These are phyloP conservation scores for Schizothecium vesticola DNA, from an alignment of 495 filamentous ascomycete species.

Conservation along the genomic window DNA sequence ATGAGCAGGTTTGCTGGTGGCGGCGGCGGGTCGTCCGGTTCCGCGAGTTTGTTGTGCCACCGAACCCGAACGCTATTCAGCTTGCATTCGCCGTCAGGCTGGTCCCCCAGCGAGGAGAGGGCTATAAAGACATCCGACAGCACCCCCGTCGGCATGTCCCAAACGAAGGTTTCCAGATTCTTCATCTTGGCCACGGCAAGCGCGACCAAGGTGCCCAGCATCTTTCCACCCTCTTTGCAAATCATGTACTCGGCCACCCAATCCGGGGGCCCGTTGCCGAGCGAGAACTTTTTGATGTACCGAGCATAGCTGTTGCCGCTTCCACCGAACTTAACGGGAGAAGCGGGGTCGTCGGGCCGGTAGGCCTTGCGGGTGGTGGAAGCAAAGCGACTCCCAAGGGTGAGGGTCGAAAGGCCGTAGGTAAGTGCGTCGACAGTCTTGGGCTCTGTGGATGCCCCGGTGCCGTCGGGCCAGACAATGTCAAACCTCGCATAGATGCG, in stretches of 20 bases:
- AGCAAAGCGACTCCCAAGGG: constrained; percentile 71
- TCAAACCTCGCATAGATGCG: constrained; percentile 91
- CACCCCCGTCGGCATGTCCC: constrained; percentile 96
- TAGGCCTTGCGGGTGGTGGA: constrained; percentile 36
- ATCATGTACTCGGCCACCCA: constrained; percentile 87
- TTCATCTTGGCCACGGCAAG: constrained; percentile 79
- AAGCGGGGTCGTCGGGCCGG: constrained; percentile 6
- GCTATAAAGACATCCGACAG: constrained; percentile 83
- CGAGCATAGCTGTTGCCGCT: constrained; percentile 74
- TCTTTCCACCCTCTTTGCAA: constrained; percentile 84
- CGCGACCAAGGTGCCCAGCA: constrained; percentile 89
- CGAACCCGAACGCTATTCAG: constrained; percentile 80
- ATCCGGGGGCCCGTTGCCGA: constrained; percentile 77
- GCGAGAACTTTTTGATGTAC: constrained; percentile 81
- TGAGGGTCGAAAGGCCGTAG: constrained; percentile 81
- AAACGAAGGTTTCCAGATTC: constrained; percentile 84
- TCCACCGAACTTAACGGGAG: constrained; percentile 26
- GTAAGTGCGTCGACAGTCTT: constrained; percentile 86
- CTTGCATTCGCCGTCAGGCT: constrained; percentile 56
- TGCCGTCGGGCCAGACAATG: constrained; percentile 85
- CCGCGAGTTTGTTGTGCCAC: constrained; percentile 76
- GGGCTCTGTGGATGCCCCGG: constrained; percentile 56
- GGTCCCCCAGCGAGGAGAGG: constrained; percentile 63
- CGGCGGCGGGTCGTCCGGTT: constrained; percentile 17
- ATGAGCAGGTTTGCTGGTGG: constrained; percentile 23